Evolutionary conservation across 352 stramenopile genomes (phyloP).

Genomic region (Globisporangium cederbergense): DNA sequence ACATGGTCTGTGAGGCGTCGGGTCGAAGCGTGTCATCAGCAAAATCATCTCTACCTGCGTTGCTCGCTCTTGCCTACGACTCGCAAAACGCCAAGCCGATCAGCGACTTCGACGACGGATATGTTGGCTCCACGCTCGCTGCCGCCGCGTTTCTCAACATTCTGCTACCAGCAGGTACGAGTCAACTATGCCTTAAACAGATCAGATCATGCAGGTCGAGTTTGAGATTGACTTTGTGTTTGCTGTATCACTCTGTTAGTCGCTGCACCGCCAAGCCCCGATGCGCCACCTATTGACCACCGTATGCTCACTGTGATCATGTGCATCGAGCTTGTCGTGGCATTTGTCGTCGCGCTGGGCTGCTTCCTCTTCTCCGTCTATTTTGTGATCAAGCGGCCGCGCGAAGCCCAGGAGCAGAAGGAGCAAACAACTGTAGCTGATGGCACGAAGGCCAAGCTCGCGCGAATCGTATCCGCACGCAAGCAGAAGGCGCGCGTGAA

Average conservation of each 20-base stretch:
- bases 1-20: conserved; percentile 50
- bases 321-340: conserved; percentile 81
- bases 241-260: conserved; percentile 22
- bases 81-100: conserved; percentile 35
- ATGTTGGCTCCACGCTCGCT: conserved; percentile 54
- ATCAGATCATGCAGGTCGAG: not conserved
- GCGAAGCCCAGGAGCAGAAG: conserved; percentile 21
- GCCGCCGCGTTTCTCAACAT: conserved; percentile 70
- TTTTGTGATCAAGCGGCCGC: conserved; percentile 82
- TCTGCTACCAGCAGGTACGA: conserved; percentile 59
- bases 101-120: conserved; percentile 45
- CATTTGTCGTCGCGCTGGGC: conserved; percentile 72
- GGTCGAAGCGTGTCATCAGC: not conserved
- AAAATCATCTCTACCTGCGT: conserved; percentile 1
- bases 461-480: conserved; percentile 10
- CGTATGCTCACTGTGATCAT: conserved; percentile 84
- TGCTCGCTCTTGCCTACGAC: conserved; percentile 42
- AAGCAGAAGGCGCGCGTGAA: conserved; percentile 8
- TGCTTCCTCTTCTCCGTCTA: conserved; percentile 87
- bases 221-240: not conserved
- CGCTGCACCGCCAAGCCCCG: conserved; percentile 60
- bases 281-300: conserved; percentile 77
- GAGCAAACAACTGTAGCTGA: not conserved
- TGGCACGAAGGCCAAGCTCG: not conserved
- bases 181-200: not conserved